A percentile compares a stretch with the other conserved stretches of the same genome.
Conservation (phyloP, 2,329 filamentous ascomycete genomes). For the Trichoderma breve region DNA sequence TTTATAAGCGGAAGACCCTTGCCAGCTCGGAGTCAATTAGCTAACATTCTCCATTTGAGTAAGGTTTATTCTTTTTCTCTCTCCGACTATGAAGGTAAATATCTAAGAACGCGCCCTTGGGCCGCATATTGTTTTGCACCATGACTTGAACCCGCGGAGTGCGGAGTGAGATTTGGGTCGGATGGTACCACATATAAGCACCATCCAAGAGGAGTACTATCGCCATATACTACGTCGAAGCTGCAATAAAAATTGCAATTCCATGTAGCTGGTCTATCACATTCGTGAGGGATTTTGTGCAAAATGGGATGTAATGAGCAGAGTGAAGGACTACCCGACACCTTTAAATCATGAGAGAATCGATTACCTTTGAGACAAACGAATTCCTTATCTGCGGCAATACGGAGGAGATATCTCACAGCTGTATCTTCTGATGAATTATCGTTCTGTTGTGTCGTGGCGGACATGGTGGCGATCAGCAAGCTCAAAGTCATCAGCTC, state of each 20-base stretch:
- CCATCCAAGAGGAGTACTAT: neutral
- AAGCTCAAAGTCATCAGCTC: neutral
- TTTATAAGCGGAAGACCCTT: neutral
- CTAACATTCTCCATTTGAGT: neutral
- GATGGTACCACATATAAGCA: neutral
- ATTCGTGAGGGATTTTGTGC: neutral
- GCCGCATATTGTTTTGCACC: neutral
- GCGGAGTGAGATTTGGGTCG: neutral
- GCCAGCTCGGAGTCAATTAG: neutral
- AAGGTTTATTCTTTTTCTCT: neutral
- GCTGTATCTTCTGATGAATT: neutral
- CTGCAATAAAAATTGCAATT: neutral
- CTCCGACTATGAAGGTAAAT: neutral
- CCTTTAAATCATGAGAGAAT: neutral
- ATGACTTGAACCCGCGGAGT: neutral
- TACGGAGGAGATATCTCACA: neutral
- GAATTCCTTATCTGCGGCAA: neutral
- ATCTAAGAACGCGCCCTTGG: neutral
- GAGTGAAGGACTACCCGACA: neutral
- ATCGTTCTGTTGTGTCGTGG: neutral
- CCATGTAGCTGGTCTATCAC: neutral
- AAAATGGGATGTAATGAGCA: neutral
- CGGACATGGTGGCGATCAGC: neutral
- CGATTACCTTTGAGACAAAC: neutral
- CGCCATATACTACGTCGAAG: neutral